Percentiles rank a stretch among this genome's conserved stretches.
Evolutionary conservation across 106 monocot species (phyloP).

Genomic region (Acorus gramineus): DNA sequence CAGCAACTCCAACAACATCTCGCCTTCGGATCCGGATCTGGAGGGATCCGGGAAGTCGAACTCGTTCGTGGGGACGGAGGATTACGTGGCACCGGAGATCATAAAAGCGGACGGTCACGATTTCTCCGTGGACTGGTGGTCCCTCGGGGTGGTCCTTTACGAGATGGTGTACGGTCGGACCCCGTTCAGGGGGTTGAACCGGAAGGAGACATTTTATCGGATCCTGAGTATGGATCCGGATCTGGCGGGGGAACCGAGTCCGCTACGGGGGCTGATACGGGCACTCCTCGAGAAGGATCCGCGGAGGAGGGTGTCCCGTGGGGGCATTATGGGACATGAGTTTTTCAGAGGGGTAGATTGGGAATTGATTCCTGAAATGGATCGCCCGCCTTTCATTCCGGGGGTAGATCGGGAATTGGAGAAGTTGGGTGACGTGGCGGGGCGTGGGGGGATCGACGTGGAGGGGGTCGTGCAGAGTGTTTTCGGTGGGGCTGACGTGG

Average conservation of each 20-base stretch:
- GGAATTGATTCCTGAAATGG: constrained; percentile 37
- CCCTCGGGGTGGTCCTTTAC: constrained; percentile 84
- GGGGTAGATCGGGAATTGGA: background rate
- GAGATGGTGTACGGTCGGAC: constrained; percentile 95
- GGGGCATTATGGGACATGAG: constrained; percentile 53
- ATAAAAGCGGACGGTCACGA: constrained; percentile 76
- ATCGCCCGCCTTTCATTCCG: constrained; percentile 77
- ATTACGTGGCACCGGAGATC: constrained; percentile 92
- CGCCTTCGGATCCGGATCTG: background rate
- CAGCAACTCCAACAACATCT: constrained; percentile 24
- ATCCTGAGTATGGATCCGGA: constrained; percentile 49
- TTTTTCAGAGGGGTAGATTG: constrained; percentile 75
- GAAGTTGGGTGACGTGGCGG: constrained; percentile 8
- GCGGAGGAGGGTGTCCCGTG: constrained; percentile 26
- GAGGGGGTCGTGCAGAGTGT: constrained; percentile 64
- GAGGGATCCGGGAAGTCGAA: constrained; percentile 45
- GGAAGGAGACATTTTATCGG: constrained; percentile 82
- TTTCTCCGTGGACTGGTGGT: constrained; percentile 90
- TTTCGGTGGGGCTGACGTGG: constrained; percentile 2
- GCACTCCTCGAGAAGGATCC: constrained; percentile 77
- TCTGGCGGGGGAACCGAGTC: constrained; percentile 56
- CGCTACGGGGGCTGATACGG: constrained; percentile 54
- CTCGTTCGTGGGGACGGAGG: constrained; percentile 97
- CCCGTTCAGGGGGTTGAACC: constrained; percentile 68
- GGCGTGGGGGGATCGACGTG: constrained; percentile 31